Conservation (phyloP, 768 basidiomycete species). For the Boletus vinaceobasis region DNA sequence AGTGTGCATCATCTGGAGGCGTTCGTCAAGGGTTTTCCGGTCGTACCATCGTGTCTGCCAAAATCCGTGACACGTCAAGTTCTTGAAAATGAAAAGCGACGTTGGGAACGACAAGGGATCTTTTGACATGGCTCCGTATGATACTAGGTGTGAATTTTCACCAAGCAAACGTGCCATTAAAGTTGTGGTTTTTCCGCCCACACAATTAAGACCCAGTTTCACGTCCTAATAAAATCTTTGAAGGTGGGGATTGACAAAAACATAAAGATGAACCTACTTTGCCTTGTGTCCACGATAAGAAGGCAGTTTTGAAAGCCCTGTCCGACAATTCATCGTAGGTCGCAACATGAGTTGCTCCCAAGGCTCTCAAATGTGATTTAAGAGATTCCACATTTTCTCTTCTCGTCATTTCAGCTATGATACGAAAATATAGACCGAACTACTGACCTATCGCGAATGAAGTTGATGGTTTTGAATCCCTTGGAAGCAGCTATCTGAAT, state of each 20-base stretch:
- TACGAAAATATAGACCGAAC: not conserved
- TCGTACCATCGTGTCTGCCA: conserved; percentile 77
- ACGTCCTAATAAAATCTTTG: conserved; percentile 31
- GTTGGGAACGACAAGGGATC: conserved; percentile 74
- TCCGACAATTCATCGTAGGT: conserved; percentile 74
- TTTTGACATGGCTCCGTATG: conserved; percentile 91
- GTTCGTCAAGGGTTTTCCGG: conserved; percentile 44
- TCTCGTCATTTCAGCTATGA: not conserved
- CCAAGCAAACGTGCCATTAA: conserved; percentile 68
- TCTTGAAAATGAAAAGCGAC: conserved; percentile 81
- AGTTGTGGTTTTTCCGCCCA: conserved; percentile 65
- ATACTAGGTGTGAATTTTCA: conserved; percentile 67
- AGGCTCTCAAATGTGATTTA: conserved; percentile 45
- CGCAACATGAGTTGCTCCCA: conserved; percentile 75
- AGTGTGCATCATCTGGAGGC: conserved; percentile 47
- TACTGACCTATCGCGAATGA: conserved; percentile 65
- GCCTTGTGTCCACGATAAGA: conserved; percentile 63
- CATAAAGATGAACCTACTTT: conserved; percentile 39
- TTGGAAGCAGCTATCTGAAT: conserved; percentile 78
- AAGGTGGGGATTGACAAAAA: conserved; percentile 6
- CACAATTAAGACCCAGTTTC: conserved; percentile 52
- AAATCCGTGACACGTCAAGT: conserved; percentile 71
- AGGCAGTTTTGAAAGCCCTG: conserved; percentile 46
- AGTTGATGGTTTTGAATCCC: conserved; percentile 75
- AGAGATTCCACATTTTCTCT: conserved; percentile 55